phyloP scores from a whole-genome alignment of 164 flowering plant genomes.

The Nymphaea colorata region DNA sequence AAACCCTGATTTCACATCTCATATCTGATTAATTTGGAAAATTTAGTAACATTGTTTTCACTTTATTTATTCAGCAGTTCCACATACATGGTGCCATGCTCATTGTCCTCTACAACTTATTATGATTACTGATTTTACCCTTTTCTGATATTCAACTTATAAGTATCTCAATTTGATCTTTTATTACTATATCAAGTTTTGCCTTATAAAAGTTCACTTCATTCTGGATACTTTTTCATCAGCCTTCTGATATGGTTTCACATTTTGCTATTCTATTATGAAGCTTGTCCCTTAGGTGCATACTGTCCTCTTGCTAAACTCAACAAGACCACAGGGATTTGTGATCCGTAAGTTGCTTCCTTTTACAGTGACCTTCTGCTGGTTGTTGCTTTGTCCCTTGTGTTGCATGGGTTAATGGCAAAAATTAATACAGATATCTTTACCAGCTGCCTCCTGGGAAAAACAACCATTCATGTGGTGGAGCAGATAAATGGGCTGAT shows the following conservation, averaged over 20 bases:
- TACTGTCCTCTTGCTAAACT: slow-evolving; percentile 63
- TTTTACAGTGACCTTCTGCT: neutral
- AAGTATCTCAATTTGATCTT: no score
- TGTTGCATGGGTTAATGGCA: neutral
- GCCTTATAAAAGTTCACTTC: no score
- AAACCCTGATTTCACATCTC: no score
- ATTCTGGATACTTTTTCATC: neutral
- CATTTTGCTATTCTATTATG: slow-evolving; percentile 8
- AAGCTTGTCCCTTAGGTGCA: slow-evolving; percentile 82
- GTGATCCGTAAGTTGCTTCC: slow-evolving; percentile 62
- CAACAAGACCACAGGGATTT: slow-evolving; percentile 47
- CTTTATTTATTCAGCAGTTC: no score
- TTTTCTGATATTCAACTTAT: no score
- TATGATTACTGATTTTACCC: no score
- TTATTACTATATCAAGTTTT: no score
- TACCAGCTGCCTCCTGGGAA: slow-evolving; percentile 72
- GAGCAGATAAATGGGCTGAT: slow-evolving; percentile 74
- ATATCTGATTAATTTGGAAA: no score
- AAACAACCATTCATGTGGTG: slow-evolving; percentile 65
- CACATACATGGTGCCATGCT: no score
- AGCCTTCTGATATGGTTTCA: neutral
- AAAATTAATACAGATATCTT: slow-evolving; percentile 33
- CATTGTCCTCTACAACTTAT: no score
- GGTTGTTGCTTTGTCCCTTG: slow-evolving; percentile 4
- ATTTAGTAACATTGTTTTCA: no score